A percentile compares a stretch with the other conserved stretches of the same genome.
phyloP scores from a whole-genome alignment of 169 alveolate genomes.

The Eimeria necatrix region DNA sequence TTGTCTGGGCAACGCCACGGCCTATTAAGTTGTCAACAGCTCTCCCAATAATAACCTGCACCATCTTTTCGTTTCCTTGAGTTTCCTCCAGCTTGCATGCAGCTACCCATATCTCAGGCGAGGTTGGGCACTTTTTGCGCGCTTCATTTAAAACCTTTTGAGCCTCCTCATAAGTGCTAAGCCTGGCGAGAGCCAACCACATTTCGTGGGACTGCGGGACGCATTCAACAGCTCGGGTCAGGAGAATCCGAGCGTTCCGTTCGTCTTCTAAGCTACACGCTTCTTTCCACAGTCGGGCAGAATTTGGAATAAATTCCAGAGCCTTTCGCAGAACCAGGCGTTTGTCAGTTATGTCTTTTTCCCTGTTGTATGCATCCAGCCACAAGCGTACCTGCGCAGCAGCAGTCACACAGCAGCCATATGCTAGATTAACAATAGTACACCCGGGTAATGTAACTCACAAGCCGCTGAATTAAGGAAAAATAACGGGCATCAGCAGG shows the following conservation, averaged over 20 bases:
- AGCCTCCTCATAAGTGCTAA: constrained; percentile 98
- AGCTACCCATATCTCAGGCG: constrained; percentile 96
- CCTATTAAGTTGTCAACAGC: constrained; percentile 84
- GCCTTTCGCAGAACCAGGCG: constrained; percentile 96
- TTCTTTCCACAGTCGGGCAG: constrained; percentile 98
- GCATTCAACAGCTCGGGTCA: constrained; percentile 98
- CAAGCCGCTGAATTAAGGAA: too few species aligned
- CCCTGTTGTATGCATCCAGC: constrained; percentile 97
- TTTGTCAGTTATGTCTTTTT: constrained; percentile 92
- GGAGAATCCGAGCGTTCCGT: constrained; percentile 95
- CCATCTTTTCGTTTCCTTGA: constrained; percentile 85
- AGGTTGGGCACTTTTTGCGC: constrained; percentile 97
- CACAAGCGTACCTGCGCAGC: constrained; percentile 93
- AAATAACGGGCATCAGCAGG: neutral
- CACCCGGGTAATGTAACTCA: neutral
- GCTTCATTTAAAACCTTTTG: constrained; percentile 98
- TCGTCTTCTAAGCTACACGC: constrained; percentile 96
- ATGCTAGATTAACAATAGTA: neutral
- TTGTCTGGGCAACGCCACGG: constrained; percentile 84
- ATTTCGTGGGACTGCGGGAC: constrained; percentile 98
- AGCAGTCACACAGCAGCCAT: neutral
- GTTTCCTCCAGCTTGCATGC: constrained; percentile 99
- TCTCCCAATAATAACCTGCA: constrained; percentile 84
- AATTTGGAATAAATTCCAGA: constrained; percentile 97
- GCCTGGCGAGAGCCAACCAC: constrained; percentile 99